A percentile compares a stretch with the other conserved stretches of the same genome.
Conservation (phyloP, 2,329 filamentous ascomycete species). For the Apiospora sp. region DNA sequence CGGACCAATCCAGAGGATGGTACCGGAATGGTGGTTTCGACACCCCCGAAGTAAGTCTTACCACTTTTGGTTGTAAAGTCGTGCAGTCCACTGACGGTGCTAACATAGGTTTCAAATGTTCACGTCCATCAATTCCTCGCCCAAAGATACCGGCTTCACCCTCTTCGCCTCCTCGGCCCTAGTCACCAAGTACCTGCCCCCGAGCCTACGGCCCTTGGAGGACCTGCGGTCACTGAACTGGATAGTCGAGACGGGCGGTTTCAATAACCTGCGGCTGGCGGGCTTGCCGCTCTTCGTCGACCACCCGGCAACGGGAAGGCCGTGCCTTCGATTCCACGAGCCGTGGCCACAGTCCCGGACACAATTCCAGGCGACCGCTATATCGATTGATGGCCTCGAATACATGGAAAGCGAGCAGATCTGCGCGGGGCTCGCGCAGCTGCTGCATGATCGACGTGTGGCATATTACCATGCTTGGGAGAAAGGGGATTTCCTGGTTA, state of each 20-base stretch:
- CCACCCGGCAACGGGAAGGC: constrained; percentile 54
- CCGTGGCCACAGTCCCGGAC: constrained; percentile 62
- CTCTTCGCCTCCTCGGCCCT: constrained; percentile 61
- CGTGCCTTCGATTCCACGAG: constrained; percentile 63
- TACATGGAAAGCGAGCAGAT: constrained; percentile 44
- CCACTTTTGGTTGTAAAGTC: too few relatives aligned
- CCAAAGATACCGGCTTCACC: constrained; percentile 60
- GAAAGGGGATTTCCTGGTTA: constrained; percentile 61
- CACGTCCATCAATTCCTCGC: constrained; percentile 54
- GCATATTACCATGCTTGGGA: constrained; percentile 61
- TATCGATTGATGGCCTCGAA: constrained; percentile 21
- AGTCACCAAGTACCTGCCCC: constrained; percentile 56
- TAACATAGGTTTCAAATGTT: constrained; percentile 59
- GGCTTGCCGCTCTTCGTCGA: constrained; percentile 53
- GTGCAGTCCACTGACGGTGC: too few relatives aligned
- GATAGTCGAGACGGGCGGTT: constrained; percentile 57
- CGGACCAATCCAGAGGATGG: constrained; percentile 46
- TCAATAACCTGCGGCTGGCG: constrained; percentile 51
- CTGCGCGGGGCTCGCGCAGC: constrained; percentile 49
- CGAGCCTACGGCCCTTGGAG: constrained; percentile 45
- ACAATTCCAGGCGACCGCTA: constrained; percentile 53
- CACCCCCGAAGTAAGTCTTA: constrained; percentile 51
- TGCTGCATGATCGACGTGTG: constrained; percentile 58
- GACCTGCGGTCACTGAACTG: constrained; percentile 52
- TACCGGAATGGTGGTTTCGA: constrained; percentile 49